These are phyloP conservation scores for Fusarium continuum DNA, from an alignment of 2,329 filamentous ascomycete genomes.

Conservation along the genomic window DNA sequence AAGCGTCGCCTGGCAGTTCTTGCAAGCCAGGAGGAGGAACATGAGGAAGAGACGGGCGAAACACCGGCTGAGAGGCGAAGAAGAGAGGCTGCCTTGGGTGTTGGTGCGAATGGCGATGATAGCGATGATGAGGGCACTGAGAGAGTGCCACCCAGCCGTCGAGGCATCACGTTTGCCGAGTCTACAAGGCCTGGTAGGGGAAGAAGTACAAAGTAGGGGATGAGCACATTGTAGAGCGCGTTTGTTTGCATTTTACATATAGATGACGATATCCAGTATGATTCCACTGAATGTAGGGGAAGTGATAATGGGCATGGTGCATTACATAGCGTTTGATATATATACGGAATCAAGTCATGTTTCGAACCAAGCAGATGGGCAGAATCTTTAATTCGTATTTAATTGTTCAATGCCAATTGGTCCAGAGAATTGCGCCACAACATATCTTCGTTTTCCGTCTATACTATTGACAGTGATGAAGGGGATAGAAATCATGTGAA, in stretches of 20 bases:
- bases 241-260: slow-evolving; percentile 36
- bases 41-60: slow-evolving; percentile 61
- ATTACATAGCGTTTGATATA: slow-evolving; percentile 21
- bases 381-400: neutral
- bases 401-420: neutral
- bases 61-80: slow-evolving; percentile 79
- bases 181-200: slow-evolving; percentile 37
- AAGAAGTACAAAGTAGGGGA: slow-evolving; percentile 20
- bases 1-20: slow-evolving; percentile 69
- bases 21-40: slow-evolving; percentile 52
- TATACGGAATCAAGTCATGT: slow-evolving; percentile 8
- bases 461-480: no score
- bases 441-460: no score
- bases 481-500: slow-evolving; percentile 15
- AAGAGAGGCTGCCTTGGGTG: slow-evolving; percentile 77
- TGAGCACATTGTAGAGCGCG: slow-evolving; percentile 10
- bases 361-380: neutral
- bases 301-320: slow-evolving; percentile 19
- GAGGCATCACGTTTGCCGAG: slow-evolving; percentile 71
- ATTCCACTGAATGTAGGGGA: slow-evolving; percentile 9
- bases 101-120: slow-evolving; percentile 56
- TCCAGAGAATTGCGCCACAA: no score
- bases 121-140: slow-evolving; percentile 64
- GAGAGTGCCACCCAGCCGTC: slow-evolving; percentile 60
- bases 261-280: slow-evolving; percentile 32